Evolutionary conservation across 78 protist species (phyloP), one percentile per base, ranked within the genome.

Genomic region (Tieghemostelium lacteum): DNA sequence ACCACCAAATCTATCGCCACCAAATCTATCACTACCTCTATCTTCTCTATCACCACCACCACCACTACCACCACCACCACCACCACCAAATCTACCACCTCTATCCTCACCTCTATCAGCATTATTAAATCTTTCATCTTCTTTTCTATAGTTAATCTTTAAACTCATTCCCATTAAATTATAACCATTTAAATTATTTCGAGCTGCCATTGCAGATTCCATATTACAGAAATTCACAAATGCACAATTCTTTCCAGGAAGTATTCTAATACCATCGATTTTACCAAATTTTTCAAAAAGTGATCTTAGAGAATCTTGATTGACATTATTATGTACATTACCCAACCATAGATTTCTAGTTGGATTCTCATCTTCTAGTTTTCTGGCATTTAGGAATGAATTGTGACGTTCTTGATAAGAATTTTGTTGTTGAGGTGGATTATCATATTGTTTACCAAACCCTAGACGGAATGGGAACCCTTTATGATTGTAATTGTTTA

Each of bases 321-420:
- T 71, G 3, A 88, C 93, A 14, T 39, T 14, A 31, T 54, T 26
- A 6, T 63, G 66, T n/a, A 88, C 72, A 62, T 63, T 88, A 8
- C 93, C 93, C 10, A 88, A 16, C 93, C 93, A 88, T n/a, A 88
- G 61, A 66, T 88, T 88, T 65, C 57, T 69, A 17, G 86, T 64
- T 69, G 93, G 88, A 22, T 31, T 29, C 20, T 57, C 65, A 3
- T 78, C 87, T 54, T 87, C 37, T 50, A 31, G 22, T 0, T 34
- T n/a, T n/a, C n/a, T n/a, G n/a, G n/a, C n/a, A n/a, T n/a, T n/a
- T n/a, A n/a, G n/a, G n/a, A n/a, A n/a, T n/a, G n/a, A n/a, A n/a
- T n/a, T n/a, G n/a, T n/a, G n/a, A 6, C 10, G 6, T 14, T 45
- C n/a, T 14, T 45, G 52, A 10, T 45, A 10, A 45, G 10, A 14